Base-by-base conservation (phyloP, 1,284 basidiomycete species). In the Trichosporon ovoides region DNA sequence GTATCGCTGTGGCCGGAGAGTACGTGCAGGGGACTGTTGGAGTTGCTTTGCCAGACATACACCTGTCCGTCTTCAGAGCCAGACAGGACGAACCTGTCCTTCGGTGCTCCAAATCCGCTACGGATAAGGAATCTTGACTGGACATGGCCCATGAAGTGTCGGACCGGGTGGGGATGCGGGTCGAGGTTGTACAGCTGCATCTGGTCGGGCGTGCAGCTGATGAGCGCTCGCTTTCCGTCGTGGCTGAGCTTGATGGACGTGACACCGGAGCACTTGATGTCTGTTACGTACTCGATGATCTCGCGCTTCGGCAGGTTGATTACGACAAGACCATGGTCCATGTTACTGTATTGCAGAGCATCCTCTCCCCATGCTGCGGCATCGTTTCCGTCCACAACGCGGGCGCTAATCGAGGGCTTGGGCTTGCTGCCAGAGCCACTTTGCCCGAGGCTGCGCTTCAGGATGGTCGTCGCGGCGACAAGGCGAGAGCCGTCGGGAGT, bases 51-150 rank as follows among this genome's bases (percentile, higher is more conserved):
- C 93, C 95, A 99, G 20, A 98, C 84, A 77, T 97, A 97, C 52
- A 97, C 87, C 64, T 88, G 88, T 38, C 86, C 85, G 79, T 96
- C 89, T 84, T 98, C 94, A 73, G 91, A 94, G 28, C 96, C 96
- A 68, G 89, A 94, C 57, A 93, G 83, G 51, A 98, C 83, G 72
- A 96, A 95, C 70, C 87, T 89, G 61, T 87, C 87, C 69, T 90
- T 87, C 33, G 87, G 80, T n/a, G 94, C 94, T 24, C 94, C 96
- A 75, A 98, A 98, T 70, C 91, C 93, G 73, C 89, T 90, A 58
- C 90, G 84, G 61, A 98, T 89, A 61, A 97, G 85, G 75, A 90
- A 89, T 37, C 83, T 81, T 3, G 83, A 83, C 76, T 94, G 91
- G 36, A 83, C 83, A 68, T 93, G 88, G 22, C 89, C 94, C 2